Conservation (phyloP, 1,284 basidiomycete genomes). For the Cystobasidiaceae sp. region DNA sequence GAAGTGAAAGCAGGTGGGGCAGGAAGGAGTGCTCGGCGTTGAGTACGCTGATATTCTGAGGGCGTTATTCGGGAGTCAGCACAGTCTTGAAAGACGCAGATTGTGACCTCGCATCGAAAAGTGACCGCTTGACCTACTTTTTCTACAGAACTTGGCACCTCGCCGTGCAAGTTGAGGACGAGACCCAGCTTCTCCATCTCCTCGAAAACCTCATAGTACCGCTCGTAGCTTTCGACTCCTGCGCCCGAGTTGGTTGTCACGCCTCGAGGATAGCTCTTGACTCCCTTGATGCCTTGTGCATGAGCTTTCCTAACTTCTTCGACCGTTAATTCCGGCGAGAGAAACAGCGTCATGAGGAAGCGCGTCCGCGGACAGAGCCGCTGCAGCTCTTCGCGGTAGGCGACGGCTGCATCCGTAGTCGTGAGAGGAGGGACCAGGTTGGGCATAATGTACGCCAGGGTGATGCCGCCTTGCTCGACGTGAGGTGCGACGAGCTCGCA, state of each 20-base stretch:
- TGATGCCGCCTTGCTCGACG: constrained; percentile 81
- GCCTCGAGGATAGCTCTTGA: constrained; percentile 95
- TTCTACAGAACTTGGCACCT: constrained; percentile 82
- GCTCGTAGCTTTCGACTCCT: constrained; percentile 93
- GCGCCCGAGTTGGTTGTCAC: constrained; percentile 97
- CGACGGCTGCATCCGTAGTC: constrained; percentile 70
- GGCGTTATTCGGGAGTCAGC: background rate
- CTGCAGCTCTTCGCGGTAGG: constrained; percentile 72
- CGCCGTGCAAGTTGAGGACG: constrained; percentile 95
- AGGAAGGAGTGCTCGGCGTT: constrained; percentile 92
- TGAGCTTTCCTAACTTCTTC: constrained; percentile 86
- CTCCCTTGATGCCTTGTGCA: constrained; percentile 76
- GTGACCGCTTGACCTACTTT: constrained; percentile 51
- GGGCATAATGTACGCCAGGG: constrained; percentile 96
- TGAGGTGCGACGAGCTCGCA: constrained; percentile 84
- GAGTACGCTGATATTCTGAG: constrained; percentile 80
- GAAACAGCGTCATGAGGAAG: constrained; percentile 94
- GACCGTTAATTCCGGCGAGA: constrained; percentile 82
- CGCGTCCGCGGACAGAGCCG: constrained; percentile 70
- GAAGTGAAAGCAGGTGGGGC: constrained; percentile 77
- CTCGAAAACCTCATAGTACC: constrained; percentile 89
- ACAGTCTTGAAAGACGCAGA: background rate
- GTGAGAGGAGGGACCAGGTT: constrained; percentile 92
- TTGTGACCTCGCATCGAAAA: background rate
- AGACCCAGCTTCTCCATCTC: constrained; percentile 90